Percentiles rank a stretch among this genome's conserved stretches.
Evolutionary conservation across 2,329 filamentous ascomycete genomes (phyloP).

Genomic region (Diplodia mutila): DNA sequence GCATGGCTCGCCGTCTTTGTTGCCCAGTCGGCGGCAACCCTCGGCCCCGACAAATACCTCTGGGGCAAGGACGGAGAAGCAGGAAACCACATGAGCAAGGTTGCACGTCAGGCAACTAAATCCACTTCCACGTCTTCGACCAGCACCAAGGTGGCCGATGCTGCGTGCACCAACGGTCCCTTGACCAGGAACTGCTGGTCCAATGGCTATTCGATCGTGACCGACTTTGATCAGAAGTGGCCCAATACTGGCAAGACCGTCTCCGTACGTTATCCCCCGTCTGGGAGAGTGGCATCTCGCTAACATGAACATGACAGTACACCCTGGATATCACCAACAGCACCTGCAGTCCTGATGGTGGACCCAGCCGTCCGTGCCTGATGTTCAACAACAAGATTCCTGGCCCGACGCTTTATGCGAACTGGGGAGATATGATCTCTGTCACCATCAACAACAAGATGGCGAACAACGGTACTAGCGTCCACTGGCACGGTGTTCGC

Average conservation of each 20-base stretch:
- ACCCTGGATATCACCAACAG: conserved; percentile 47
- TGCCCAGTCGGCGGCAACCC: neutral
- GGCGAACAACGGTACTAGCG: conserved; percentile 51
- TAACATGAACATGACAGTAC: conserved; percentile 31
- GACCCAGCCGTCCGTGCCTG: conserved; percentile 36
- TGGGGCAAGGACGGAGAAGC: conserved; percentile 32
- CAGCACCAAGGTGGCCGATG: conserved; percentile 30
- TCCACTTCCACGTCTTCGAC: conserved; percentile 23
- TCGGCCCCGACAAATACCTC: conserved; percentile 30
- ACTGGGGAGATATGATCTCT: conserved; percentile 47
- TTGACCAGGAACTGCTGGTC: conserved; percentile 47
- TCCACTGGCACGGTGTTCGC: conserved; percentile 58
- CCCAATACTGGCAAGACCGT: conserved; percentile 37
- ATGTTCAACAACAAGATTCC: conserved; percentile 60
- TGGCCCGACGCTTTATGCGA: conserved; percentile 53
- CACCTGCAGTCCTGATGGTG: conserved; percentile 48
- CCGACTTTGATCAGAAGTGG: conserved; percentile 50
- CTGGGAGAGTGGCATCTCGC: too few relatives aligned
- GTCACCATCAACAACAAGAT: conserved; percentile 45
- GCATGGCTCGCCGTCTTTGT: conserved; percentile 29
- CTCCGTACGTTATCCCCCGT: conserved; percentile 3
- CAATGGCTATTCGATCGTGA: conserved; percentile 48
- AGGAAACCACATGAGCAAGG: neutral
- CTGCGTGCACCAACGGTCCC: conserved; percentile 43
- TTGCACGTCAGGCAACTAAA: neutral